Evolutionary conservation across 2,329 filamentous ascomycete species (phyloP), one percentile per base, ranked within the genome.

Genomic region (Colletotrichum orbiculare): DNA sequence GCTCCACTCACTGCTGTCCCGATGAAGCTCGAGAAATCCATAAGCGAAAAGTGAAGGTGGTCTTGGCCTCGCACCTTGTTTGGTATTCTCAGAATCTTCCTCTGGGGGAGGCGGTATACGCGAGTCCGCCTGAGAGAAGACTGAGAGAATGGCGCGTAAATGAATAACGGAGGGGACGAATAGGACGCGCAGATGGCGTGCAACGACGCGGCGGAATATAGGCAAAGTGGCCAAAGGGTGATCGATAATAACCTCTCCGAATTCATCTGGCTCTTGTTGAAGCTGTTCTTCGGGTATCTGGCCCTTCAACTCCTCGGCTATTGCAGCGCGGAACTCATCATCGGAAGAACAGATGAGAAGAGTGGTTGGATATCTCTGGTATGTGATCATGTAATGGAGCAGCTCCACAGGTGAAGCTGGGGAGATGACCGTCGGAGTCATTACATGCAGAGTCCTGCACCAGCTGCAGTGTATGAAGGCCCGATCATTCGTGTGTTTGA

Each of bases 111-210:
- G 63, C 0, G 76, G 66, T 0, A 81, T 70, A 13, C 70, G 75
- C 8, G 80, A 79, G 60, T 79, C 73, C 1, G 70, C 68, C 2
- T 75, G 68, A 15, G 78, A 78, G 64, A 87, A 84, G 55, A 87
- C 82, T 46, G 90, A 82, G 15, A 97, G 82, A 71, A 90, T 92
- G 41, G 92, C 92, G 58, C 93, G 89, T 7, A 97, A 85, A 75
- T 92, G 89, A 25, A 91, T 88, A 58, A 96, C 84, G 2, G 91
- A 93, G 0, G 92, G 88, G 59, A 88, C 86, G 77, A 96, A 97
- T 41, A 87, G 79, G 8, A 94, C 76, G 59, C 86, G 87, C 67
- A 96, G 85, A 71, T 89, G 87, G 37, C 88, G 86, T 8, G 92
- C 90, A 4, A 86, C 84, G 50, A 89, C 86, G 35, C 94, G 82